A percentile compares a stretch with the other conserved stretches of the same genome.
Evolutionary conservation across 768 basidiomycete species (phyloP).

Genomic region (Fistulinella prunicolor): DNA sequence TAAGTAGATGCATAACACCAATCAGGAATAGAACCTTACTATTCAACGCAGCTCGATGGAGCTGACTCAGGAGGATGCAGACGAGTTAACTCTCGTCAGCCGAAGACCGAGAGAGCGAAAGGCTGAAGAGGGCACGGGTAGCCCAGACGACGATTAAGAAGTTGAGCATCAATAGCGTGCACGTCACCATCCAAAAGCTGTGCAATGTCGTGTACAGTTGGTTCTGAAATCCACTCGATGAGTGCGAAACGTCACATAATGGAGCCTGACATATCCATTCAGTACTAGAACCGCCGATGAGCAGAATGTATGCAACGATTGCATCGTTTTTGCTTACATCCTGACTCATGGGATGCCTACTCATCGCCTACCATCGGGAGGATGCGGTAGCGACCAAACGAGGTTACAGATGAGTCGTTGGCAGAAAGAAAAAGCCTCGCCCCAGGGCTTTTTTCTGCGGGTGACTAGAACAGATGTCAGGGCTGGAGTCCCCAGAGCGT

Average conservation of each 20-base stretch:
- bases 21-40: constrained; percentile 6
- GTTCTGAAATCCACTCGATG: constrained; percentile 10
- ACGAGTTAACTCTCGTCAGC: neutral
- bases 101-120: neutral
- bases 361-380: constrained; percentile 24
- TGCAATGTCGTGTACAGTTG: constrained; percentile 16
- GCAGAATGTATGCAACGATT: constrained; percentile 16
- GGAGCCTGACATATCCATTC: neutral
- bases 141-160: neutral
- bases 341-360: neutral
- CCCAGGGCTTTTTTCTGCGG: neutral
- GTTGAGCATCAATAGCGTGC: neutral
- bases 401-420: neutral
- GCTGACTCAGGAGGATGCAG: neutral
- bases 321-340: constrained; percentile 3
- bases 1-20: neutral
- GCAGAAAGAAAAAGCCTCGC: neutral
- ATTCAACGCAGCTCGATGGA: neutral
- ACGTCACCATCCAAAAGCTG: constrained; percentile 21
- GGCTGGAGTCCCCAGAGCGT: constrained; percentile 1
- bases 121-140: neutral
- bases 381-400: constrained; percentile 9
- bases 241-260: neutral
- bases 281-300: constrained; percentile 9
- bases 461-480: constrained; percentile 9